Percentiles rank a stretch among this genome's conserved stretches.
These are phyloP conservation scores for Isabelozyma heimii DNA, from an alignment of 805 yeast species.

Conservation along the genomic window DNA sequence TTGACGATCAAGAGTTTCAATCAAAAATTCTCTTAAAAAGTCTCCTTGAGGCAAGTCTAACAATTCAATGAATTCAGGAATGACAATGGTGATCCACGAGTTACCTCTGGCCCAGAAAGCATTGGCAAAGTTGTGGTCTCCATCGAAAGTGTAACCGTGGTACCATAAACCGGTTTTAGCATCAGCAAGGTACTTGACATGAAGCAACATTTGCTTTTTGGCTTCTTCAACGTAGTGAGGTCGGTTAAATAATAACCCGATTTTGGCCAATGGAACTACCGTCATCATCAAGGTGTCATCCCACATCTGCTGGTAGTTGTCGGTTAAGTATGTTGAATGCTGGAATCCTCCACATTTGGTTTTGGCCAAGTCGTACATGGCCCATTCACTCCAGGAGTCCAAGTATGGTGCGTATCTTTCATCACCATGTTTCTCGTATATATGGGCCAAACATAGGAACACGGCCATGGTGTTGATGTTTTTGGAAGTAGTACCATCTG, in stretches of 20 bases:
- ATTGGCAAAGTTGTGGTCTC: constrained; percentile 19
- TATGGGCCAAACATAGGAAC: constrained; percentile 26
- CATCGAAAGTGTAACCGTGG: constrained; percentile 31
- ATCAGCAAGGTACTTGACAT: constrained; percentile 27
- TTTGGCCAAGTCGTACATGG: constrained; percentile 22
- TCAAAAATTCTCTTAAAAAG: constrained; percentile 20
- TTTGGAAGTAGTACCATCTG: constrained; percentile 28
- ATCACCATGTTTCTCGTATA: constrained; percentile 19
- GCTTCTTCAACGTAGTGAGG: constrained; percentile 32
- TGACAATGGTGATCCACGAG: constrained; percentile 34
- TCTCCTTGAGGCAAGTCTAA: constrained; percentile 24
- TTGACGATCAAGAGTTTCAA: constrained; percentile 28
- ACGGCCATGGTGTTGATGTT: constrained; percentile 36
- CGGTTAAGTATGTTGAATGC: constrained; percentile 29
- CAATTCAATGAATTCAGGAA: constrained; percentile 33
- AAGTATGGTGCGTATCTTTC: constrained; percentile 21
- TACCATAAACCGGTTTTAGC: constrained; percentile 28
- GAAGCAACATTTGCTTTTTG: constrained; percentile 29
- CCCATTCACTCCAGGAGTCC: constrained; percentile 36
- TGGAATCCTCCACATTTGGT: constrained; percentile 34
- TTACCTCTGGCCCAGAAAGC: constrained; percentile 39
- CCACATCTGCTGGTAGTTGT: constrained; percentile 26
- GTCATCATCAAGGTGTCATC: constrained; percentile 35
- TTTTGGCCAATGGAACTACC: constrained; percentile 33
- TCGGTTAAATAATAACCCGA: constrained; percentile 22